Evolutionary conservation across 2,329 filamentous ascomycete species (phyloP).

Genomic region (Coniochaeta ligniaria): DNA sequence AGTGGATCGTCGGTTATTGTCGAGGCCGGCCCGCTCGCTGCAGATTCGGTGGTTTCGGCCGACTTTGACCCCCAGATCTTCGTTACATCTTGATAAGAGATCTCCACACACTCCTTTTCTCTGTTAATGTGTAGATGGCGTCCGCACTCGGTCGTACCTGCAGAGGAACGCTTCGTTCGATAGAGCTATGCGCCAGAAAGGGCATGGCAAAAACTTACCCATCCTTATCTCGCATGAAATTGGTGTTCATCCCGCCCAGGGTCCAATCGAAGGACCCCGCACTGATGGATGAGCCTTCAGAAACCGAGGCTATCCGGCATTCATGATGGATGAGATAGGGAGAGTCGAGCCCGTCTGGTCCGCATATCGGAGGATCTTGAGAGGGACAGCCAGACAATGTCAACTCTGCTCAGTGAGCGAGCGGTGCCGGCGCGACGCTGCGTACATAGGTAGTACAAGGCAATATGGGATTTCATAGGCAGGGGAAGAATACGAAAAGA

Average conservation of each 20-base stretch:
- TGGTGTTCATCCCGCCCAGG: background rate
- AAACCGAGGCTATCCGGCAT: background rate
- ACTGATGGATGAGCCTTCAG: background rate
- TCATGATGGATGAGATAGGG: background rate
- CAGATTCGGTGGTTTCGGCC: background rate
- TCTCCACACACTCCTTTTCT: background rate
- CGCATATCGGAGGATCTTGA: background rate
- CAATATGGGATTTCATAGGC: background rate
- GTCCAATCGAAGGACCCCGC: background rate
- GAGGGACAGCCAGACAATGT: background rate
- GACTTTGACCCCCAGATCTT: background rate
- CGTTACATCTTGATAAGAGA: background rate
- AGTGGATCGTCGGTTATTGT: background rate
- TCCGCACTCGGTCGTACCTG: background rate
- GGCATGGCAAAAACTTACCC: background rate
- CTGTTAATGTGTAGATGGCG: background rate
- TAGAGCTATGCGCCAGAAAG: background rate
- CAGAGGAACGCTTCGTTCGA: background rate
- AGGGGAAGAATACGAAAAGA: background rate
- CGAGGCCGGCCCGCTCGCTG: background rate
- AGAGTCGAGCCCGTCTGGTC: background rate
- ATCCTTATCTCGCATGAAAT: background rate
- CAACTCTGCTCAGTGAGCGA: background rate
- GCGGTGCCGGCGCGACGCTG: background rate
- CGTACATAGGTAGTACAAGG: background rate